These are phyloP conservation scores for Nyssa sinensis DNA, from an alignment of 148 eudicot genomes.

Conservation along the genomic window DNA sequence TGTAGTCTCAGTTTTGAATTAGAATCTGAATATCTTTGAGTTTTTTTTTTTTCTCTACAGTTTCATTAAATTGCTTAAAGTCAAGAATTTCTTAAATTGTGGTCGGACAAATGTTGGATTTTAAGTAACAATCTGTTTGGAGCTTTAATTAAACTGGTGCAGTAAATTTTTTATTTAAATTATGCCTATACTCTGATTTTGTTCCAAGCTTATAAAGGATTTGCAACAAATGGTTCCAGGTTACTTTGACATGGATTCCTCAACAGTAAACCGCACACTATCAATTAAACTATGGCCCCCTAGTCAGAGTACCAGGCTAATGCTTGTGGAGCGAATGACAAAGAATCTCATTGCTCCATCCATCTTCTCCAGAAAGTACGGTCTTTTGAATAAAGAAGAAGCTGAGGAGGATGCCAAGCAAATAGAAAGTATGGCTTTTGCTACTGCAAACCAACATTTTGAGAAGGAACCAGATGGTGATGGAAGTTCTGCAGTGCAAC, in stretches of 20 bases:
- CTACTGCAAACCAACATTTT: constrained; percentile 55
- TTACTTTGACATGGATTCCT: constrained; percentile 45
- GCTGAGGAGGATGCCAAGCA: constrained; percentile 76
- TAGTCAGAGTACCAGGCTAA: constrained; percentile 58
- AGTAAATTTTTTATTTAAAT: too few relatives aligned
- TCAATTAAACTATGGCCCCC: constrained; percentile 85
- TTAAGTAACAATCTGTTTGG: too few relatives aligned
- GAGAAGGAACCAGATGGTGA: constrained; percentile 87
- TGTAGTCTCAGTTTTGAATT: too few relatives aligned
- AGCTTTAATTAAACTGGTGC: too few relatives aligned
- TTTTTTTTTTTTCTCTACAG: too few relatives aligned
- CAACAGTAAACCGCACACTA: constrained; percentile 27
- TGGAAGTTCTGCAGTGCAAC: constrained; percentile 77
- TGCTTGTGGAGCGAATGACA: constrained; percentile 69
- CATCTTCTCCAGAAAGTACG: constrained; percentile 70
- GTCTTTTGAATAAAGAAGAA: constrained; percentile 63
- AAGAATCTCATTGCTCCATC: constrained; percentile 66
- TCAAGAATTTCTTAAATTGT: too few relatives aligned
- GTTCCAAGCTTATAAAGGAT: not conserved
- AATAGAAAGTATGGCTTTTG: constrained; percentile 62
- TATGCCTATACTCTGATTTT: not conserved
- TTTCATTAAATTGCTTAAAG: too few relatives aligned
- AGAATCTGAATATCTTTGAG: too few relatives aligned
- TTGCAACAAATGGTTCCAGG: constrained; percentile 26
- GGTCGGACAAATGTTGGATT: too few relatives aligned